Evolutionary conservation across 768 basidiomycete species (phyloP).

Genomic region (Rhodotorula paludigena): DNA sequence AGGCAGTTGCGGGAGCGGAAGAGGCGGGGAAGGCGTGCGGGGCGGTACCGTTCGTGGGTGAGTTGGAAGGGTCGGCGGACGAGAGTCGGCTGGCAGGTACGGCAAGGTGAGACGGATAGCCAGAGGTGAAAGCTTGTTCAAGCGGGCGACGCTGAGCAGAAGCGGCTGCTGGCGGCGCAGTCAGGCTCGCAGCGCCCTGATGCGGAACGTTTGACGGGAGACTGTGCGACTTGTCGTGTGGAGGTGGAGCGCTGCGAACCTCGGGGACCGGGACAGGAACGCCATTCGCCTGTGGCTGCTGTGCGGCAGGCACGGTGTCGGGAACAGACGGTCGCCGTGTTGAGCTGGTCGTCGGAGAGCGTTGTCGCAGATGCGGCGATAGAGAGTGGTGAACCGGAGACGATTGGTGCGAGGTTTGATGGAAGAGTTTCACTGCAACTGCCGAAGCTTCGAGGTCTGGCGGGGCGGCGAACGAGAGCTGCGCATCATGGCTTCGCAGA

Average conservation of each 20-base stretch:
- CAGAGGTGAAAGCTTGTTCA: neutral
- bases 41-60: neutral
- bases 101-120: neutral
- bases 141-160: neutral
- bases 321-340: no score
- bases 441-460: slow-evolving; percentile 3
- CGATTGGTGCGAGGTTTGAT: neutral
- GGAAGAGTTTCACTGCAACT: slow-evolving; percentile 1
- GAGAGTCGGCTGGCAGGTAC: neutral
- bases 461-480: neutral
- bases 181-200: no score
- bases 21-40: neutral
- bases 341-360: no score
- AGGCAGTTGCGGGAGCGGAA: neutral
- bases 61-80: neutral
- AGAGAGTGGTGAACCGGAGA: neutral
- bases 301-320: no score
- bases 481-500: neutral
- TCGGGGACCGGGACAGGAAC: no score
- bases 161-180: neutral
- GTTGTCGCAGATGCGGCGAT: neutral
- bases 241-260: no score
- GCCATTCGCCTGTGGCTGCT: no score
- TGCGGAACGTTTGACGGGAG: no score
- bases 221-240: no score